Evolutionary conservation across 176 grass and related monocot genomes (phyloP).

Genomic region (Aechmea fasciata): DNA sequence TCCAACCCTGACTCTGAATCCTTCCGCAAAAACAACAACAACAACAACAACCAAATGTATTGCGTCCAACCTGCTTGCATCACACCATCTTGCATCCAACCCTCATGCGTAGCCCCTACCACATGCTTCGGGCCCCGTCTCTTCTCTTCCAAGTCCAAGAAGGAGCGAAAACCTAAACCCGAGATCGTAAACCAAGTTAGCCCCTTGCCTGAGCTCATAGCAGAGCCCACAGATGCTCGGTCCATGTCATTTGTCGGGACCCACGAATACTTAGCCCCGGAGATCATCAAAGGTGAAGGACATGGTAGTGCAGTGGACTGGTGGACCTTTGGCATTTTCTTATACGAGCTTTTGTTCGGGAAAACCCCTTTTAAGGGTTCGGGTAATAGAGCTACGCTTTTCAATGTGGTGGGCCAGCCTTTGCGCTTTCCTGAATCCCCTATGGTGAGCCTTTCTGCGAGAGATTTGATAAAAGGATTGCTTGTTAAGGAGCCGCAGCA

Average conservation of each 20-base stretch:
- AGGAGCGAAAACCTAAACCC: slow-evolving; percentile 59
- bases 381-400: slow-evolving; percentile 61
- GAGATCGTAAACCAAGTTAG: slow-evolving; percentile 76
- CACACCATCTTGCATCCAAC: slow-evolving; percentile 61
- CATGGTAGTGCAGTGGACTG: slow-evolving; percentile 93
- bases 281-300: slow-evolving; percentile 91
- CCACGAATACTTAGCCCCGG: slow-evolving; percentile 87
- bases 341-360: slow-evolving; percentile 88
- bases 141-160: slow-evolving; percentile 71
- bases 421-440: slow-evolving; percentile 67
- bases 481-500: slow-evolving; percentile 80
- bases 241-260: slow-evolving; percentile 92
- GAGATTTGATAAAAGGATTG: slow-evolving; percentile 66
- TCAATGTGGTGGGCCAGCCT: slow-evolving; percentile 80
- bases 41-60: slow-evolving; percentile 36
- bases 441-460: slow-evolving; percentile 54
- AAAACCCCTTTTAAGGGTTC: slow-evolving; percentile 91
- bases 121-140: slow-evolving; percentile 74
- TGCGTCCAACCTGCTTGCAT: slow-evolving; percentile 52
- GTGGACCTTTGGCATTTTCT: slow-evolving; percentile 92
- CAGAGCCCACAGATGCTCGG: slow-evolving; percentile 73
- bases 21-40: slow-evolving; percentile 30
- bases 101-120: slow-evolving; percentile 50
- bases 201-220: slow-evolving; percentile 74
- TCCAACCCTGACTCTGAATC: slow-evolving; percentile 45